Evolutionary conservation across 345 rosid species (phyloP).

Genomic region (Streptanthus diversifolius): DNA sequence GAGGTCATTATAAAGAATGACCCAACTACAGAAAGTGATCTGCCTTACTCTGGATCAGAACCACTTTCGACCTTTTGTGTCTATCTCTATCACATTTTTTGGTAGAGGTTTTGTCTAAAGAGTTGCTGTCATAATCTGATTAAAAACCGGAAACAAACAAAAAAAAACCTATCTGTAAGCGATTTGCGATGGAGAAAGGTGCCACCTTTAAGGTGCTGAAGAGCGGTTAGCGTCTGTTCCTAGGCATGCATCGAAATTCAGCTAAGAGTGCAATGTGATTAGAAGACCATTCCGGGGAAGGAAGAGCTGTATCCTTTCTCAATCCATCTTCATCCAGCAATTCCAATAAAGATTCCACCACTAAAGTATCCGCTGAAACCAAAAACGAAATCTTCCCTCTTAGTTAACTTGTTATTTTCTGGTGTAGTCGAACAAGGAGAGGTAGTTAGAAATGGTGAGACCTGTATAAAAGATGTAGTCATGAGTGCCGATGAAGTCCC

Average conservation of each 20-base stretch:
- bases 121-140: conserved; percentile 11
- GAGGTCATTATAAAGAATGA: conserved; percentile 33
- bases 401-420: background rate
- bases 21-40: conserved; percentile 27
- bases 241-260: conserved; percentile 93
- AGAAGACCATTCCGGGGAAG: conserved; percentile 99
- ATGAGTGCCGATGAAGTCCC: conserved; percentile 88
- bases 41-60: conserved; percentile 31
- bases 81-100: conserved; percentile 26
- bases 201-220: conserved; percentile 8
- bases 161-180: conserved; percentile 29
- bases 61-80: conserved; percentile 17
- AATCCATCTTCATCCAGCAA: conserved; percentile 94
- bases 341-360: conserved; percentile 90
- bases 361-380: conserved; percentile 82
- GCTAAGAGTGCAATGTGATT: conserved; percentile 96
- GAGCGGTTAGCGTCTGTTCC: conserved; percentile 76
- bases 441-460: conserved; percentile 19
- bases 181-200: background rate
- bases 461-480: conserved; percentile 99
- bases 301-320: conserved; percentile 98
- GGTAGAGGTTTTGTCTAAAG: conserved; percentile 23
- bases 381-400: background rate
- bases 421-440: background rate
- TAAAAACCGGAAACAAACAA: background rate